Base-by-base conservation (phyloP, 108 stramenopile species). In the Cyclotella cryptica region DNA sequence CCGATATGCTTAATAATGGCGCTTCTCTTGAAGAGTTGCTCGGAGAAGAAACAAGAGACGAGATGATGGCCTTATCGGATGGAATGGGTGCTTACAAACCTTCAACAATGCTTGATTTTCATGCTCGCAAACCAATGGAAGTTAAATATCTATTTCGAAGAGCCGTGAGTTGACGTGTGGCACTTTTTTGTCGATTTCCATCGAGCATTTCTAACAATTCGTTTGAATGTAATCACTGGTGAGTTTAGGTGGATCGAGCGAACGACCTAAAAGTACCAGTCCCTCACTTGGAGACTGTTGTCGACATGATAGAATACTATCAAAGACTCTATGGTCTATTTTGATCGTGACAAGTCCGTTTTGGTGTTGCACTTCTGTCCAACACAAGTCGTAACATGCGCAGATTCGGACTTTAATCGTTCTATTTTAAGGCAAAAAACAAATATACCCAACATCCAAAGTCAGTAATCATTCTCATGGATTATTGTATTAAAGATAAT, bases 51-150 rank as follows among this genome's bases (percentile, higher is more conserved):
- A 76, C 74, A 27, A 54, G 41, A 35, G 71, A 86, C 49, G 86
- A 89, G 83, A 92, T 96, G 88, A 84, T 80, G 84, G 76, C 77
- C 12, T 69, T 93, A 18, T 87, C 86, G 51, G 92, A 92, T 74
- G 71, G 72, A 22, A 92, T 93, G 92, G 95, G 78, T 41, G 83
- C 88, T 19, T 95, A 93, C 75, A 91, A 89, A 69, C 87, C 94
- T 30, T 86, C 85, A 1, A 95, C 94, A 3, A 93, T 92, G 91
- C 65, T 95, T 41, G 94, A 95, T 75, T 76, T 91, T 17, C 77
- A 80, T 11, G 83, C 90, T 51, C 71, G 90, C 21, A 87, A 83
- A 40, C 86, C 92, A 4, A 93, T 96, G 90, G 95, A 96, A 79
- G 95, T 93, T 1, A 66, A 89, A 45, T 96, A 92, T 54, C 55